A percentile compares a stretch with the other conserved stretches of the same genome.
phyloP scores from a whole-genome alignment of 495 filamentous ascomycete species.

The Tuber indicum region DNA sequence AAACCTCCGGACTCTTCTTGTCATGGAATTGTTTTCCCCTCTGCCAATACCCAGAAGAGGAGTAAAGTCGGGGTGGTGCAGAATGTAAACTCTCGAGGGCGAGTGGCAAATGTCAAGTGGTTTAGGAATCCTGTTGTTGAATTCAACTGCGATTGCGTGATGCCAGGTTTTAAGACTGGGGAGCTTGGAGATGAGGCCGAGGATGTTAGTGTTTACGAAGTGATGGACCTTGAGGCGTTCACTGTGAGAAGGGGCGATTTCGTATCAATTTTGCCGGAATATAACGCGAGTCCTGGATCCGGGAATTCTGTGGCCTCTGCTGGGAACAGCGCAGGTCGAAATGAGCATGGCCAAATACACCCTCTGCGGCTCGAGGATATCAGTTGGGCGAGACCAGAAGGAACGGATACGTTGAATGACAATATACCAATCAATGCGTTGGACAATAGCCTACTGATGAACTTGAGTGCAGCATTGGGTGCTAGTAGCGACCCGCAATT shows the following conservation, averaged over 20 bases:
- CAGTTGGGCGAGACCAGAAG: neutral
- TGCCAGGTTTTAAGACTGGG: constrained; percentile 46
- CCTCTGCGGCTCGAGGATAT: neutral
- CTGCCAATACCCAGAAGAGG: constrained; percentile 36
- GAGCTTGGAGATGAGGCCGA: constrained; percentile 44
- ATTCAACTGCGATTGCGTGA: constrained; percentile 41
- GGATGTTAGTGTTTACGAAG: constrained; percentile 56
- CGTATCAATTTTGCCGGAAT: constrained; percentile 48
- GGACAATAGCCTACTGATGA: constrained; percentile 29
- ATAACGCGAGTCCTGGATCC: neutral
- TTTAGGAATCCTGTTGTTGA: constrained; percentile 47
- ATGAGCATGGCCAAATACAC: neutral
- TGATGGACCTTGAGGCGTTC: constrained; percentile 47
- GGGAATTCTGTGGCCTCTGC: neutral
- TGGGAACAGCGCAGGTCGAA: neutral
- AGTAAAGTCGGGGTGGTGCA: constrained; percentile 56
- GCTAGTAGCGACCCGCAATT: constrained; percentile 33
- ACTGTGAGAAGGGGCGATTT: constrained; percentile 48
- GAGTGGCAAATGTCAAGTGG: constrained; percentile 55
- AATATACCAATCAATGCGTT: constrained; percentile 2
- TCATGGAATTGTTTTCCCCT: constrained; percentile 12
- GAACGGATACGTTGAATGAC: neutral
- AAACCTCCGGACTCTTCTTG: neutral
- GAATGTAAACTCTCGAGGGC: constrained; percentile 49
- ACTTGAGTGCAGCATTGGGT: constrained; percentile 32